Conservation (phyloP, 345 rosid species). For the Garcia nutans region DNA sequence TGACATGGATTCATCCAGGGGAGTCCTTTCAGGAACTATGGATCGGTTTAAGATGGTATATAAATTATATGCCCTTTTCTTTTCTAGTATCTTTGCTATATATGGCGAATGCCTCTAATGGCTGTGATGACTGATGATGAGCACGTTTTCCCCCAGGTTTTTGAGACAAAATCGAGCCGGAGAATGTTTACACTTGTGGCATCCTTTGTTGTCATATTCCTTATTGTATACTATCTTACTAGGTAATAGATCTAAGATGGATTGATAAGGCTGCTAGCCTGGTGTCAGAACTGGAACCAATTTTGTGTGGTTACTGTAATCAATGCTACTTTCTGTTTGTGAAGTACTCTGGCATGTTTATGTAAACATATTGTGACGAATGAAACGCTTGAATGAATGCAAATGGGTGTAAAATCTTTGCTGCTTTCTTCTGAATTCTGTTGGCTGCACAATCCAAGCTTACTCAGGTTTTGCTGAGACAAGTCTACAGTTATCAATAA, state of each 20-base stretch:
- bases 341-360: slow-evolving; percentile 24
- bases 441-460: neutral
- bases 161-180: slow-evolving; percentile 91
- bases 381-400: slow-evolving; percentile 11
- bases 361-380: slow-evolving; percentile 28
- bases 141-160: slow-evolving; percentile 46
- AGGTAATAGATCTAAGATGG: slow-evolving; percentile 38
- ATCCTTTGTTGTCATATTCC: slow-evolving; percentile 76
- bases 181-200: slow-evolving; percentile 87
- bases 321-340: slow-evolving; percentile 24
- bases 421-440: neutral
- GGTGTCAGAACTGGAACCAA: slow-evolving; percentile 22
- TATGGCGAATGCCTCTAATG: neutral
- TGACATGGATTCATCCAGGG: slow-evolving; percentile 94
- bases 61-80: neutral
- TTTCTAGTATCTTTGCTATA: neutral
- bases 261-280: slow-evolving; percentile 14
- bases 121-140: slow-evolving; percentile 7
- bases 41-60: slow-evolving; percentile 86
- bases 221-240: slow-evolving; percentile 78
- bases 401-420: slow-evolving; percentile 13
- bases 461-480: neutral
- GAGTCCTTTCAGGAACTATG: slow-evolving; percentile 91
- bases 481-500: too few relatives aligned
- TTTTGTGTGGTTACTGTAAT: slow-evolving; percentile 18